These are phyloP conservation scores for Saturnispora diversa DNA, from an alignment of 805 yeast genomes.

Conservation along the genomic window DNA sequence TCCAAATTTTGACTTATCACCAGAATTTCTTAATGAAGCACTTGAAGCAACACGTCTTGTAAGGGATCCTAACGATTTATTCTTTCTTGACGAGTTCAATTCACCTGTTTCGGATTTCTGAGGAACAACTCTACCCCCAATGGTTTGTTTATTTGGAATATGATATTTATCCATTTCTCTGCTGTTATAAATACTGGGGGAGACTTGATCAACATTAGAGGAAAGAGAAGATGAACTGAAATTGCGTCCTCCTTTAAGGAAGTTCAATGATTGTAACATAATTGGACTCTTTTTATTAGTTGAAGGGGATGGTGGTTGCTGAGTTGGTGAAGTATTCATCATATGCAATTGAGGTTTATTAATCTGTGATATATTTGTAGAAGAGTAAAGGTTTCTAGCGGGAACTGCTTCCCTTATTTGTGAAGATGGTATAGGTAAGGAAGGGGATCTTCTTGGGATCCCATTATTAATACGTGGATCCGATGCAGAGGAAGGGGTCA, in stretches of 20 bases:
- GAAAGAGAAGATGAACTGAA: conserved; percentile 20
- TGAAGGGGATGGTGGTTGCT: conserved; percentile 6
- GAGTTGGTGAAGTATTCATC: conserved; percentile 3
- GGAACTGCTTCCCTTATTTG: conserved; percentile 21
- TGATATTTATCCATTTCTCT: conserved; percentile 30
- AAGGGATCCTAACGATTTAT: conserved; percentile 39
- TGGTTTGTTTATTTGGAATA: conserved; percentile 29
- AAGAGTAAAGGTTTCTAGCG: conserved; percentile 4
- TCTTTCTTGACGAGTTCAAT: conserved; percentile 32
- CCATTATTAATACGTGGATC: neutral
- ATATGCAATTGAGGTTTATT: conserved; percentile 1
- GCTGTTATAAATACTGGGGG: conserved; percentile 10
- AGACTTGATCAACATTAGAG: conserved; percentile 14
- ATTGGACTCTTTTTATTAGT: conserved; percentile 28
- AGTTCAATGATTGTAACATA: conserved; percentile 32
- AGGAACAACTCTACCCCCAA: conserved; percentile 39
- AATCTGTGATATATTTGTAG: conserved; percentile 2
- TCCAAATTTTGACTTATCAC: conserved; percentile 25
- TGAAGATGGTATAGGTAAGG: conserved; percentile 19
- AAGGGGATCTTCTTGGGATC: conserved; percentile 16
- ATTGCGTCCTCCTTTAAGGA: conserved; percentile 27
- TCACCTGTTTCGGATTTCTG: conserved; percentile 29
- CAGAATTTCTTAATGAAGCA: conserved; percentile 26
- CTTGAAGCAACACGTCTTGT: conserved; percentile 33
- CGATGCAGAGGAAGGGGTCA: neutral